Base-by-base conservation (phyloP, 2,329 filamentous ascomycete genomes). In the Fusarium sarcochroum region DNA sequence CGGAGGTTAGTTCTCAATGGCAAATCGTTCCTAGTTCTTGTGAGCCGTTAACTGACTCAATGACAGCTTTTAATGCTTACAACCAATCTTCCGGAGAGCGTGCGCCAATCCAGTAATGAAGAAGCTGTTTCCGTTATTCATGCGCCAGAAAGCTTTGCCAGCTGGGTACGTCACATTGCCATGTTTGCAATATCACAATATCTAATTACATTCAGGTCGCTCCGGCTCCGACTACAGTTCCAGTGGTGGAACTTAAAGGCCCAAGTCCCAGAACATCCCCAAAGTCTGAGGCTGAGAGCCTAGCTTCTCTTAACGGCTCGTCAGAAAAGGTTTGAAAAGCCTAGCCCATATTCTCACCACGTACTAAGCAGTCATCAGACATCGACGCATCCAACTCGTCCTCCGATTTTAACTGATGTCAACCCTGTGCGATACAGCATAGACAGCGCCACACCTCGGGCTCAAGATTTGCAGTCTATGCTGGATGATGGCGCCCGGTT, bases 111-210 rank as follows among this genome's bases (percentile, higher is more conserved):
- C 53, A 86, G 86, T 23, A 90, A 89, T 64, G 93, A 97, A 69
- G 93, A 94, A 70, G 91, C 93, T 23, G 87, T 93, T 53, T 98
- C 94, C 2, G 94, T 97, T 55, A 97, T 98, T 71, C 94, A 97
- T 83, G 93, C 93, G 17, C 94, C 94, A 0, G 86, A 93, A 68
- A 93, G 91, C 65, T 98, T 96, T 79, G 87, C 89, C 57, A 88
- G 88, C 71, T 97, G 96, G 87, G 93, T 96, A 78, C 76, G 87
- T 77, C 41, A 42, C 10, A 37, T 56, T 18, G 27, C 17, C 14
- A 46, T 47, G 32, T 25, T 15, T 25, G 20, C 10, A 25, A 55
- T 32, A 21, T 25, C 13, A 47, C 34, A 14, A 25, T 20, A 34
- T 57, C 77, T 79, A 58, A 76, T 35, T n/a, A 30, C 57, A 41